Base-by-base conservation (phyloP, 192 early-diverging fungal species). In the Linnemannia hyalina region DNA sequence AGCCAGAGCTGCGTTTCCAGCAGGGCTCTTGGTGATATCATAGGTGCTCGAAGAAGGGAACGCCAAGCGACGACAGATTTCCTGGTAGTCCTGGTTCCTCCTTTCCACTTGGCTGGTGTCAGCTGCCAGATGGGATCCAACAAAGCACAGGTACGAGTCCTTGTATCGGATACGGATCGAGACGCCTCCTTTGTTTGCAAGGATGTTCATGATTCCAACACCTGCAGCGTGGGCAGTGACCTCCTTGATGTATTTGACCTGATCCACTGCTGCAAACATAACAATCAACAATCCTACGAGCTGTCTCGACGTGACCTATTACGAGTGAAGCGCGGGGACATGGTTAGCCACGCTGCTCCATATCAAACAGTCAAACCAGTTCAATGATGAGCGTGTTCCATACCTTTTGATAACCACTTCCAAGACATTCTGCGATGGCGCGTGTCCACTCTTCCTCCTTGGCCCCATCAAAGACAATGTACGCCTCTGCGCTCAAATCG, bases 151-250 rank as follows among this genome's bases (percentile, higher is more conserved):
- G 71, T 95, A 96, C 6, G 96, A 95, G 80, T 98, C 96, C 60
- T 92, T 83, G 70, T 93, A 93, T 26, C 92, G 88, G 63, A 99
- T 84, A 29, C 98, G 91, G 49, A 98, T 92, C 4, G 95, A 94
- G 10, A 97, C 95, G 0, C 95, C 97, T 29, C 98, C 98, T 90
- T 99, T 99, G 89, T 99, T 99, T 89, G 91, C 92, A 70, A 96
- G 91, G 57, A 97, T 82, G 16, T 95, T 95, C 94, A 96, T 94
- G 52, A 97, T 89, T 1, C 98, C 98, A 18, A 96, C 95, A 6
- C 96, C 97, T 38, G 95, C 92, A 72, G 91, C 94, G 36, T 93
- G 91, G 0, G 93, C 88, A 49, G 92, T 82, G 2, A 98, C 88
- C 46, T 95, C 95, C 49, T 78, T 88, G 42, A 99, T 89, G 36